These are phyloP conservation scores for Lipomyces yamanashiensis DNA, from an alignment of 805 yeast species.

Conservation along the genomic window DNA sequence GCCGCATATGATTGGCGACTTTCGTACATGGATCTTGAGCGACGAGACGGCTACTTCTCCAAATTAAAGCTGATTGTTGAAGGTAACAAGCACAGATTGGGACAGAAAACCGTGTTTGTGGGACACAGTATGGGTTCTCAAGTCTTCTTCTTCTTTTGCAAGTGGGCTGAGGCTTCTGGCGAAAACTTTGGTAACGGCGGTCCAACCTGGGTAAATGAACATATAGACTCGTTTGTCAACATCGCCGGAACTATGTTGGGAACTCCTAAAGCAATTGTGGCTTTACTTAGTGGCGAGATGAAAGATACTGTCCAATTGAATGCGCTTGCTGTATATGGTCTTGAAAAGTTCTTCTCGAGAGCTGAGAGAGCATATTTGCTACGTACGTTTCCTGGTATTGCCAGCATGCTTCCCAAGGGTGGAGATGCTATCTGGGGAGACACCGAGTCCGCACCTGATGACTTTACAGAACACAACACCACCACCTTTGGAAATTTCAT, in stretches of 20 bases:
- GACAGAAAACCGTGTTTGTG: slow-evolving; percentile 71
- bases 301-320: slow-evolving; percentile 94
- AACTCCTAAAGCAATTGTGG: slow-evolving; percentile 92
- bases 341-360: slow-evolving; percentile 90
- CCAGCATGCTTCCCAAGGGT: slow-evolving; percentile 96
- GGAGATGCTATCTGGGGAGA: slow-evolving; percentile 91
- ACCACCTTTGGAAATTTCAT: slow-evolving; percentile 75
- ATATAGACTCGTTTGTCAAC: slow-evolving; percentile 80
- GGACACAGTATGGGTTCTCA: slow-evolving; percentile 99
- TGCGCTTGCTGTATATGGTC: slow-evolving; percentile 88
- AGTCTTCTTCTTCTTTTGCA: slow-evolving; percentile 81
- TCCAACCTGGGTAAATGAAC: slow-evolving; percentile 78
- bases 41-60: slow-evolving; percentile 83
- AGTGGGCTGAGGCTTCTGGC: slow-evolving; percentile 96
- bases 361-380: slow-evolving; percentile 86
- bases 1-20: slow-evolving; percentile 98
- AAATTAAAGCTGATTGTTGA: slow-evolving; percentile 78
- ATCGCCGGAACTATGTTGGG: slow-evolving; percentile 91
- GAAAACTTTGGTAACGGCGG: slow-evolving; percentile 90
- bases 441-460: slow-evolving; percentile 65
- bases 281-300: slow-evolving; percentile 96
- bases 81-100: slow-evolving; percentile 53
- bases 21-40: slow-evolving; percentile 84
- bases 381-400: slow-evolving; percentile 89
- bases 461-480: slow-evolving; percentile 39